Base-by-base conservation (phyloP, 2,329 filamentous ascomycete species). In the Claviceps arundinis region DNA sequence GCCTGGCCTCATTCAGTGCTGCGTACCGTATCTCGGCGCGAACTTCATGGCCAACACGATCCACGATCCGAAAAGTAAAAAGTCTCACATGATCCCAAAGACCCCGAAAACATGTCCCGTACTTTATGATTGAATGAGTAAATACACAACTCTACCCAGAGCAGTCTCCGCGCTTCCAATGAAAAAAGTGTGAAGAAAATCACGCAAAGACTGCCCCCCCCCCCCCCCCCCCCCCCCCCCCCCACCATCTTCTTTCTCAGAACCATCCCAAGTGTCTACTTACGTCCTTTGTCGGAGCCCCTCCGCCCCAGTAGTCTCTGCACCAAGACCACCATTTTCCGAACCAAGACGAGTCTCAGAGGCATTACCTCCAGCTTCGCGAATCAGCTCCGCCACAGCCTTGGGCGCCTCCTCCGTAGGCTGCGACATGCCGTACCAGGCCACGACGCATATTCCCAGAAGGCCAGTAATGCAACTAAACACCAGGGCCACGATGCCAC, bases 401-500 rank as follows among this genome's bases (percentile, higher is more conserved):
- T 24, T 14, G n/a, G 58, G 56, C 3, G 44, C 50, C 11, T 53
- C 52, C 4, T 59, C 52, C 17, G 55, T 30, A 14, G 59, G 55
- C 22, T 56, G 54, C n/a, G 59, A 52, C 30, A 62, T 48, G 2
- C 81, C 84, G 65, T 86, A 90, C 56, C 83, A 82, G 1, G 73
- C 75, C 52, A 93, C 81, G 13, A 80, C 77, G 0, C 68, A 73
- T 59, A 89, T 73, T 8, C 87, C 87, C 6, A 87, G 58, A 48
- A 89, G 70, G 2, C 85, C 88, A 16, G 76, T 76, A 3, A 89
- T 56, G 56, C 77, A 78, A 61, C 83, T 87, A 62, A 91, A 87
- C 2, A 83, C 82, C 58, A 93, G 68, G 11, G 87, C 87, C 1
- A 89, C 77, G 44, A 86, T 85, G 7, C 87, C 88, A 38, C 76